Conservation (phyloP, 768 basidiomycete genomes). For the Sistotremastrum suecicum region DNA sequence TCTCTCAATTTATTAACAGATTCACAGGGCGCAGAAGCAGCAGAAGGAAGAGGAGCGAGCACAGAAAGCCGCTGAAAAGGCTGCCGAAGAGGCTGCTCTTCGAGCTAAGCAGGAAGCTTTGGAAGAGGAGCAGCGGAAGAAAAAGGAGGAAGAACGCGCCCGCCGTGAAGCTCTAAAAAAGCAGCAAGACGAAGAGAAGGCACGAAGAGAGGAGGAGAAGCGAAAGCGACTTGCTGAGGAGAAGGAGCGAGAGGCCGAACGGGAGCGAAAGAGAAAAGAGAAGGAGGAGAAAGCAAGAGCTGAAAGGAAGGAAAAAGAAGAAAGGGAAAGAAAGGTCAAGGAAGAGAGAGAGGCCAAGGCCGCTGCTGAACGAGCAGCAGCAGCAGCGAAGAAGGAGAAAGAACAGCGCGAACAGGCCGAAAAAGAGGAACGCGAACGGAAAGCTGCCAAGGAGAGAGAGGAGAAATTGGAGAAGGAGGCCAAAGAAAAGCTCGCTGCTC, state of each 20-base stretch:
- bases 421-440: constrained; percentile 55
- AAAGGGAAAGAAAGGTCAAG: constrained; percentile 46
- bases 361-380: constrained; percentile 32
- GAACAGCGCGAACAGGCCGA: constrained; percentile 33
- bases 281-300: constrained; percentile 47
- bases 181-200: constrained; percentile 70
- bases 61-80: constrained; percentile 68
- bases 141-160: constrained; percentile 76
- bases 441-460: constrained; percentile 44
- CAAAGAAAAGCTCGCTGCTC: constrained; percentile 8
- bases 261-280: constrained; percentile 60
- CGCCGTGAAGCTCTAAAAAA: constrained; percentile 65
- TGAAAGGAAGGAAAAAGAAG: constrained; percentile 41
- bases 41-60: constrained; percentile 89
- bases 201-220: constrained; percentile 71
- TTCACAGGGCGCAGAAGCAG: constrained; percentile 68
- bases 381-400: constrained; percentile 15
- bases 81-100: constrained; percentile 68
- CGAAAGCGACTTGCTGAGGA: constrained; percentile 67
- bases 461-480: constrained; percentile 20
- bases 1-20: constrained; percentile 1
- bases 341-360: constrained; percentile 51
- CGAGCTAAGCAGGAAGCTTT: constrained; percentile 63
- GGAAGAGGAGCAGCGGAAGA: constrained; percentile 71
- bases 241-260: constrained; percentile 64